A percentile compares a stretch with the other conserved stretches of the same genome.
phyloP scores from a whole-genome alignment of 306 rosid genomes.

The Medicago arabica region DNA sequence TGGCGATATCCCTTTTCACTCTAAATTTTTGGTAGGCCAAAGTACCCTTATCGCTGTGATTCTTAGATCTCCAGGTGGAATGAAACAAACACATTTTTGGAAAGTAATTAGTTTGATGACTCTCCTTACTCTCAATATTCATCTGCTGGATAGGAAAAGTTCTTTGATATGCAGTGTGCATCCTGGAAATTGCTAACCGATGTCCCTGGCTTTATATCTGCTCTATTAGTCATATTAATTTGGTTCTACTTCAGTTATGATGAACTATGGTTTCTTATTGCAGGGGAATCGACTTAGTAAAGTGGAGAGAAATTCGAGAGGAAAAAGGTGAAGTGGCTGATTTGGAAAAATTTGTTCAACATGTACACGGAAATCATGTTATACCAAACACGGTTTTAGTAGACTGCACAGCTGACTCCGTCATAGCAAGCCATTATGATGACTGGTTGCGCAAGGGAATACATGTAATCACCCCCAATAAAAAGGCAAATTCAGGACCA shows the following conservation, averaged over 20 bases:
- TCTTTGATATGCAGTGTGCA: conserved; percentile 25
- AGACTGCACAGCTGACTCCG: conserved; percentile 94
- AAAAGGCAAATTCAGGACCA: conserved; percentile 97
- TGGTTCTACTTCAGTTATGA: conserved; percentile 23
- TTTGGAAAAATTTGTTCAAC: conserved; percentile 75
- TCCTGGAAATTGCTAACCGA: conserved; percentile 27
- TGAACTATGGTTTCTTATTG: conserved; percentile 38
- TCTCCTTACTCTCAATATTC: conserved; percentile 16
- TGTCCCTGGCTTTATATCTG: conserved; percentile 10
- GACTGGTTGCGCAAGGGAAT: conserved; percentile 93
- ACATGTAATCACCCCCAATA: conserved; percentile 94
- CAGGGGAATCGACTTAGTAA: conserved; percentile 82
- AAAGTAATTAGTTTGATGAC: conserved; percentile 16
- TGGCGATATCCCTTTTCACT: not conserved
- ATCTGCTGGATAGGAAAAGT: conserved; percentile 24
- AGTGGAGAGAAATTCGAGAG: conserved; percentile 76
- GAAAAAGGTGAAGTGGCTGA: conserved; percentile 73
- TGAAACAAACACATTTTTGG: not conserved
- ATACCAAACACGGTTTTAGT: conserved; percentile 92
- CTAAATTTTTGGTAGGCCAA: not conserved
- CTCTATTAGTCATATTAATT: conserved; percentile 12
- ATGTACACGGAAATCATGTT: conserved; percentile 90
- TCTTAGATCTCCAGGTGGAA: not conserved
- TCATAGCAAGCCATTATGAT: conserved; percentile 76
- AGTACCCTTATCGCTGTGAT: not conserved